Evolutionary conservation across 257 asterid species (phyloP).

Genomic region (Plantago elongata): DNA sequence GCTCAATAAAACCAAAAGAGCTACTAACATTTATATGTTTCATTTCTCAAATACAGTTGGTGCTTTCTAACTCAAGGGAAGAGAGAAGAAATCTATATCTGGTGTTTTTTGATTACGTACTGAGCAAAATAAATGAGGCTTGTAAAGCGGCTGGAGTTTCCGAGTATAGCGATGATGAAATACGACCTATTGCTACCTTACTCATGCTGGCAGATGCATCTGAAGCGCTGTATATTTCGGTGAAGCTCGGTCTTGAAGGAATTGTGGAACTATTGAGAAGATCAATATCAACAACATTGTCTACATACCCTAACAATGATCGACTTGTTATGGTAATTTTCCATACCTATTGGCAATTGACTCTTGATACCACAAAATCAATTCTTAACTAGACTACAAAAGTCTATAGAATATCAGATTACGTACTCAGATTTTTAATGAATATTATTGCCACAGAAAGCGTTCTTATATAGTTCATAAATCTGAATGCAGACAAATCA

Average conservation of each 20-base stretch:
- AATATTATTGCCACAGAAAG: no score
- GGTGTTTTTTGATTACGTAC: constrained; percentile 90
- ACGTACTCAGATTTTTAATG: no score
- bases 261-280: constrained; percentile 76
- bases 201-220: constrained; percentile 96
- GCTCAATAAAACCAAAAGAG: constrained; percentile 9
- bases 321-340: constrained; percentile 71
- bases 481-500: no score
- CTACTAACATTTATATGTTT: constrained; percentile 22
- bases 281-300: constrained; percentile 75
- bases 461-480: no score
- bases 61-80: constrained; percentile 85
- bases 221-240: constrained; percentile 90
- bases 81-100: constrained; percentile 84
- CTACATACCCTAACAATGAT: constrained; percentile 83
- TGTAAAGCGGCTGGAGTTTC: constrained; percentile 76
- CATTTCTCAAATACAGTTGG: constrained; percentile 55
- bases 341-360: constrained; percentile 8
- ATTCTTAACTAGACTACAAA: no score
- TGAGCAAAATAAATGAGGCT: constrained; percentile 82
- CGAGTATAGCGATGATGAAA: constrained; percentile 90
- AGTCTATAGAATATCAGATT: no score
- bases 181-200: constrained; percentile 88
- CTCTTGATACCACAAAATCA: constrained; percentile 16
- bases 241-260: constrained; percentile 93